Percentiles rank a stretch among this genome's conserved stretches.
These are phyloP conservation scores for Termitomyces sp. DNA, from an alignment of 768 basidiomycete genomes.

Conservation along the genomic window DNA sequence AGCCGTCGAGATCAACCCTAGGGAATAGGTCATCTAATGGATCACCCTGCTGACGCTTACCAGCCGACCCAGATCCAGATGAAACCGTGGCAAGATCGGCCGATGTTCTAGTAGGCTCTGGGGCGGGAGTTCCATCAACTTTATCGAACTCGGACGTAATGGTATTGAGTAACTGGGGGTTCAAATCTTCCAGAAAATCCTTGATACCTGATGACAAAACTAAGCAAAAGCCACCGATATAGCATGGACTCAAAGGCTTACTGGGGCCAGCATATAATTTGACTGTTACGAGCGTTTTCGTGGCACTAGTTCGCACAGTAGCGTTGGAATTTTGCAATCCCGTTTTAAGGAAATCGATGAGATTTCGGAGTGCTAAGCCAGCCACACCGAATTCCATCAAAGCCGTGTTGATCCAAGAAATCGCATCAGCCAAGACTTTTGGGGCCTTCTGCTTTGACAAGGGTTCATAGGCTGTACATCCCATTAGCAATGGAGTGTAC, in stretches of 20 bases:
- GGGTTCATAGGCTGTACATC: constrained; percentile 77
- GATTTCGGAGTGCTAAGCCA: constrained; percentile 73
- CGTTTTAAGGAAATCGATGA: constrained; percentile 89
- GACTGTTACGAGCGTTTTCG: constrained; percentile 87
- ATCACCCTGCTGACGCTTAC: constrained; percentile 43
- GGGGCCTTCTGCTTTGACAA: constrained; percentile 95
- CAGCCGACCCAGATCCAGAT: constrained; percentile 36
- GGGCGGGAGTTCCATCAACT: constrained; percentile 70
- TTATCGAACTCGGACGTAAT: constrained; percentile 94
- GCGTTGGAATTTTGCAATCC: constrained; percentile 93
- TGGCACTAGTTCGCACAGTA: constrained; percentile 88
- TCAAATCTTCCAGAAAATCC: constrained; percentile 90
- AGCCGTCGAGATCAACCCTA: constrained; percentile 84
- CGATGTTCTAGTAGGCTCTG: constrained; percentile 75
- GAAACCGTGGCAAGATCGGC: constrained; percentile 63
- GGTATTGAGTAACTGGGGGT: constrained; percentile 87
- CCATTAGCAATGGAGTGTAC: neutral
- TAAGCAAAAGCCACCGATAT: neutral
- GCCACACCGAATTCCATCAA: constrained; percentile 89
- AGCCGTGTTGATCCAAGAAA: constrained; percentile 84
- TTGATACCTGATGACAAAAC: constrained; percentile 61
- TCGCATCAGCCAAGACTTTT: constrained; percentile 89
- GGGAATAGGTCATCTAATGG: constrained; percentile 94
- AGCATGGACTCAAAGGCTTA: constrained; percentile 25
- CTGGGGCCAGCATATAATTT: constrained; percentile 89